Conservation (phyloP, 371 early-diverging fungal genomes). For the Mucor saturninus region DNA sequence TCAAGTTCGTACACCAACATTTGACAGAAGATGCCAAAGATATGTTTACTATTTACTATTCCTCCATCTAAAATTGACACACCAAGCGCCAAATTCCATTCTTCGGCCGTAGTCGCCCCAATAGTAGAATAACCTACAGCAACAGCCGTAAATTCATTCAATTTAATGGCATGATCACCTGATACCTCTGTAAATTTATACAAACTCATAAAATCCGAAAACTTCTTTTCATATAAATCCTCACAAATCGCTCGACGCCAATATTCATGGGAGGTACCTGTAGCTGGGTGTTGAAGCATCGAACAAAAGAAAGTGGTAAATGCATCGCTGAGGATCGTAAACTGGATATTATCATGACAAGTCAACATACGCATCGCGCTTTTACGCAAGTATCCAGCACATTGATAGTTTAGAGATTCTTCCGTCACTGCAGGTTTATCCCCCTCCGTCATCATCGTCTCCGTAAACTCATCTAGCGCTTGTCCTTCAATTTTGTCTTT, state of each 20-base stretch:
- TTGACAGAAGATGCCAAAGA: conserved; percentile 37
- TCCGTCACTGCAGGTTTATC: background rate
- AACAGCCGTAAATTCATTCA: conserved; percentile 39
- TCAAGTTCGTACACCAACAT: conserved; percentile 43
- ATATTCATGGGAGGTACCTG: background rate
- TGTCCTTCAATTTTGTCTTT: background rate
- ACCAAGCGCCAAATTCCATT: conserved; percentile 26
- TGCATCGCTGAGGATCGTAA: conserved; percentile 24
- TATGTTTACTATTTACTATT: conserved; percentile 17
- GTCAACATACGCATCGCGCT: conserved; percentile 21
- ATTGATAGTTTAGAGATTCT: background rate
- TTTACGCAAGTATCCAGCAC: conserved; percentile 16
- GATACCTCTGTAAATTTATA: conserved; percentile 28
- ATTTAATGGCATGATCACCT: conserved; percentile 31
- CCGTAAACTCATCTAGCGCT: background rate
- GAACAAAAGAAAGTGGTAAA: conserved; percentile 28
- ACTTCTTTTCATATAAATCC: conserved; percentile 18
- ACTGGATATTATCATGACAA: conserved; percentile 29
- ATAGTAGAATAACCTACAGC: conserved; percentile 35
- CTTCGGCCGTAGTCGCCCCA: background rate
- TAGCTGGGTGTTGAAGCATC: conserved; percentile 10
- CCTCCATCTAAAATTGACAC: background rate
- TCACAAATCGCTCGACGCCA: conserved; percentile 24
- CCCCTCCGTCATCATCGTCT: background rate
- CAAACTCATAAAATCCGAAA: conserved; percentile 23